Conservation (phyloP, 495 filamentous ascomycete genomes). For the Polyplosphaeria fusca region DNA sequence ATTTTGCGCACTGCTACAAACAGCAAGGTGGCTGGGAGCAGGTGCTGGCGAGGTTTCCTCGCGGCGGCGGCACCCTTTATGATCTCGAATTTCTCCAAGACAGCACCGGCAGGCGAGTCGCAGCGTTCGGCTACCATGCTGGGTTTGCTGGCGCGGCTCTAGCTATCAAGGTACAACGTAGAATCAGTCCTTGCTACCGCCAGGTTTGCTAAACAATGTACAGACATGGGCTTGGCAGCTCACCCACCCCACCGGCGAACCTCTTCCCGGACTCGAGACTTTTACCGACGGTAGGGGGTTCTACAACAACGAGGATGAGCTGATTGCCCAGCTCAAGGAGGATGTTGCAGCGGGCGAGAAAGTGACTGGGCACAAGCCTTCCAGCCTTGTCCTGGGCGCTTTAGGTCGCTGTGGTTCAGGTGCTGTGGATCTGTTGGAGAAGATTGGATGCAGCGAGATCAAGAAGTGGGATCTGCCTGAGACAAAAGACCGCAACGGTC, state of each 20-base stretch:
- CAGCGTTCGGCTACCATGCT: slow-evolving; percentile 63
- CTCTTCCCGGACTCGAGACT: slow-evolving; percentile 63
- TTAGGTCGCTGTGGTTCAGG: slow-evolving; percentile 85
- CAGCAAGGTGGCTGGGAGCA: slow-evolving; percentile 81
- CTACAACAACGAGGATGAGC: slow-evolving; percentile 72
- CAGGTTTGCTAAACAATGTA: neutral
- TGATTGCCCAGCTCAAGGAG: slow-evolving; percentile 71
- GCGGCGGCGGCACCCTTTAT: slow-evolving; percentile 77
- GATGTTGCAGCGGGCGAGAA: slow-evolving; percentile 59
- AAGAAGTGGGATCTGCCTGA: slow-evolving; percentile 92
- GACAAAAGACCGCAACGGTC: slow-evolving; percentile 73
- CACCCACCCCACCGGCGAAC: slow-evolving; percentile 58
- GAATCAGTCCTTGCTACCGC: neutral
- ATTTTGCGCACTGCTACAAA: slow-evolving; percentile 84
- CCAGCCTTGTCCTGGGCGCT: slow-evolving; percentile 60
- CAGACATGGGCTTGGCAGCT: slow-evolving; percentile 88
- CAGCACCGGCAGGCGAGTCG: slow-evolving; percentile 72
- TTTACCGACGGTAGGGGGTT: slow-evolving; percentile 35
- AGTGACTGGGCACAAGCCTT: slow-evolving; percentile 50
- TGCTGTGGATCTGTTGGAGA: slow-evolving; percentile 73
- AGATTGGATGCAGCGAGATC: slow-evolving; percentile 72
- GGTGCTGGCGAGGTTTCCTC: slow-evolving; percentile 74
- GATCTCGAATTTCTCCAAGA: slow-evolving; percentile 93
- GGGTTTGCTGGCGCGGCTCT: slow-evolving; percentile 49
- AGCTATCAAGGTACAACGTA: slow-evolving; percentile 23